Evolutionary conservation across 345 rosid species (phyloP), one percentile per base, ranked within the genome.

Genomic region (Bretschneidera sinensis): DNA sequence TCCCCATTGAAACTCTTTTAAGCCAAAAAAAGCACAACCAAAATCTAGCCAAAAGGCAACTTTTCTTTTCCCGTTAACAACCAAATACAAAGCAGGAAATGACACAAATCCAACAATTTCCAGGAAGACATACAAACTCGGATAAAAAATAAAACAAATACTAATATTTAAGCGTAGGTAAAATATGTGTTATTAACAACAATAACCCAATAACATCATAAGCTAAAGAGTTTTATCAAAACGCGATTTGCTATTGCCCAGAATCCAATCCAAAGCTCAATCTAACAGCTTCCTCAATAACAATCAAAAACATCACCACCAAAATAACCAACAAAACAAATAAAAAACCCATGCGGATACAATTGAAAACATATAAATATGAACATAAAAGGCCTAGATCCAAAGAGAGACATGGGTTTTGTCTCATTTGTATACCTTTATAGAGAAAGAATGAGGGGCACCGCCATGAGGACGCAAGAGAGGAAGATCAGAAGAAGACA

Each of bases 381-480:
- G 25, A 34, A 51, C 34, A 57, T 1, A 68, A 25, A 55, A 4
- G 17, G 17, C 45, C 21, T 60, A 83, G 91, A 85, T 83, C 96
- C 79, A 79, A 48, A 61, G 20, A 52, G 10, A 33, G 14, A 71
- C 10, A 49, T 24, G 35, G 50, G 54, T 20, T 28, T 54, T 33
- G 9, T 13, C 22, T 34, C 16, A n/a, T 9, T 35, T 17, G n/a
- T 21, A 35, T 71, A 84, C 90, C 88, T 70, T 68, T 16, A 74
- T 23, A 35, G 79, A 7, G 31, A 76, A 71, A 22, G 84, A 59
- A 60, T 63, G 18, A 71, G 81, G 47, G 54, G 77, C 72, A 54
- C 70, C 89, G 69, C 83, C 97, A 82, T 76, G 82, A 31, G 92
- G 89, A 20, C 95, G 97, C 48, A 82, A 77, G 60, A 79, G 71